Evolutionary conservation across 768 basidiomycete genomes (phyloP).

Genomic region (Mycena polygramma): DNA sequence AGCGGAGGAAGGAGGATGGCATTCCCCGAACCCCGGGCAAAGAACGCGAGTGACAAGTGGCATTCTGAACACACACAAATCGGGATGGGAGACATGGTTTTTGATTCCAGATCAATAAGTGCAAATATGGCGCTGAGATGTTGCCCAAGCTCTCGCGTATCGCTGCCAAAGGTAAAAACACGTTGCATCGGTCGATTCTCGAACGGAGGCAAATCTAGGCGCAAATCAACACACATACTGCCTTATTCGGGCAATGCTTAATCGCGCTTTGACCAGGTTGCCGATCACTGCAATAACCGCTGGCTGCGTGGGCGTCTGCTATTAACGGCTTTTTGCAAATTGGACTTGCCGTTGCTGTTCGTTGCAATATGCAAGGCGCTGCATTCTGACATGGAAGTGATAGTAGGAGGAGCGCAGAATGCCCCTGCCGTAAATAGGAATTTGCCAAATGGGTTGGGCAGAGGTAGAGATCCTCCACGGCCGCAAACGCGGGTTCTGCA

Average conservation of each 20-base stretch:
- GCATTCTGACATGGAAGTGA: not conserved
- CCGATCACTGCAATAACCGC: no score
- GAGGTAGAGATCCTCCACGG: not conserved
- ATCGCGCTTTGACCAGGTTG: conserved; percentile 29
- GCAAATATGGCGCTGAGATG: conserved; percentile 26
- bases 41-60: conserved; percentile 13
- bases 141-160: conserved; percentile 16
- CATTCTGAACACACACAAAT: not conserved
- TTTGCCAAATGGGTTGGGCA: conserved; percentile 24
- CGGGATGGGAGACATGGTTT: not conserved
- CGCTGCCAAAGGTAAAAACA: not conserved
- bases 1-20: not conserved
- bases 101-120: conserved; percentile 5
- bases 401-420: not conserved
- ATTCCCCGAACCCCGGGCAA: conserved; percentile 1
- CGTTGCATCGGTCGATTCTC: not conserved
- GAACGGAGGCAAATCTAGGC: conserved; percentile 3
- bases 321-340: not conserved
- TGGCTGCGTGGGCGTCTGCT: conserved; percentile 5
- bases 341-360: not conserved
- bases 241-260: conserved; percentile 17
- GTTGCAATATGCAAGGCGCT: conserved; percentile 1
- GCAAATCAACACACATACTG: conserved; percentile 15
- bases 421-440: conserved; percentile 20
- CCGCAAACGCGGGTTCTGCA: not conserved